A percentile compares a stretch with the other conserved stretches of the same genome.
phyloP scores from a whole-genome alignment of 148 eudicot species.

The Silene latifolia region DNA sequence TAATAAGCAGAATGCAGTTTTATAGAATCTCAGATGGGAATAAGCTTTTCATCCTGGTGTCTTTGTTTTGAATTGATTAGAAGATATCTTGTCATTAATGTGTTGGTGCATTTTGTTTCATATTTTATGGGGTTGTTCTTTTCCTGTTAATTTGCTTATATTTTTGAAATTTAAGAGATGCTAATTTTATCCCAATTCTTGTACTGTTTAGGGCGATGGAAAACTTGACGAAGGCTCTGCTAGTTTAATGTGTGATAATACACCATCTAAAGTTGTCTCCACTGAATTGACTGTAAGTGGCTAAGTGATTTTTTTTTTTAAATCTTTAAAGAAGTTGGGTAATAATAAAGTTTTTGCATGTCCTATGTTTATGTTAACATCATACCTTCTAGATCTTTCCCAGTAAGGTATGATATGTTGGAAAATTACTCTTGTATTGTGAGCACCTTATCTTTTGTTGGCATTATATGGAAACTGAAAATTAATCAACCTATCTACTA shows the following conservation, averaged over 20 bases:
- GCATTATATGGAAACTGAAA: background rate
- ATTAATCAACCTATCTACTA: background rate
- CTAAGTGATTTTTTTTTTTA: constrained; percentile 1
- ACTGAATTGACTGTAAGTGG: constrained; percentile 80
- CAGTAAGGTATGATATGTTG: background rate
- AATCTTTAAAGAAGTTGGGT: background rate
- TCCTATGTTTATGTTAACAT: background rate
- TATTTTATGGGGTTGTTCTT: background rate
- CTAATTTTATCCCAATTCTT: background rate
- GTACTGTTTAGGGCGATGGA: constrained; percentile 60
- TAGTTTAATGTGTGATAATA: constrained; percentile 67
- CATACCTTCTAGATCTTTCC: background rate
- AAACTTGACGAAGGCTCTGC: constrained; percentile 78
- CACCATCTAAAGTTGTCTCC: constrained; percentile 93
- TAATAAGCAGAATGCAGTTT: background rate
- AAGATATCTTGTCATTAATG: constrained; percentile 5
- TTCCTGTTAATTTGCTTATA: constrained; percentile 6
- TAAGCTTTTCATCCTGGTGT: background rate
- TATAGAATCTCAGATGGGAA: background rate
- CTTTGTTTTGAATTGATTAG: background rate
- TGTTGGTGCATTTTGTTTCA: background rate
- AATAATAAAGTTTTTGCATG: background rate
- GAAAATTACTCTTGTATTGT: background rate
- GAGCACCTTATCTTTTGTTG: background rate
- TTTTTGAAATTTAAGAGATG: background rate